Percentiles rank a stretch among this genome's conserved stretches.
phyloP scores from a whole-genome alignment of 805 yeast species.

The Pichia exigua region DNA sequence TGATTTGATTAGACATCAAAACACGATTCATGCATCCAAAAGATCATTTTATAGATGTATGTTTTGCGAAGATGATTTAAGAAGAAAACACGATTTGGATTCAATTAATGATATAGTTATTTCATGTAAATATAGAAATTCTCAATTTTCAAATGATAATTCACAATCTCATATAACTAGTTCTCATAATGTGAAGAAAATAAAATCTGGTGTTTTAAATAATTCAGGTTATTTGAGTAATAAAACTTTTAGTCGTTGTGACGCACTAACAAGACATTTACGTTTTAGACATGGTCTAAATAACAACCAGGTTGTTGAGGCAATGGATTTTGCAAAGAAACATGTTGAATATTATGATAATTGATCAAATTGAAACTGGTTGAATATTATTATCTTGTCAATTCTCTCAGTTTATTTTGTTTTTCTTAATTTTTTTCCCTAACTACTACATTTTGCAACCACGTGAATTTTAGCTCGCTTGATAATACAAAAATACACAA shows the following conservation, averaged over 20 bases:
- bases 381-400: no score
- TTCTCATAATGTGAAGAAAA: constrained; percentile 33
- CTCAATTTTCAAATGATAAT: constrained; percentile 23
- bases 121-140: constrained; percentile 20
- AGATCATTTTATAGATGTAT: constrained; percentile 81
- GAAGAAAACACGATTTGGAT: constrained; percentile 33
- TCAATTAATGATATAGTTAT: constrained; percentile 39
- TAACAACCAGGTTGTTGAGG: constrained; percentile 59
- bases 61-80: constrained; percentile 69
- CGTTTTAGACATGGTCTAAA: constrained; percentile 79
- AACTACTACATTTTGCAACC: no score
- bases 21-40: constrained; percentile 87
- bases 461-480: background rate
- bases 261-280: constrained; percentile 89
- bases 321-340: constrained; percentile 68
- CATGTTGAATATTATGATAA: constrained; percentile 53
- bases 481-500: background rate
- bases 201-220: constrained; percentile 19
- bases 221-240: constrained; percentile 25
- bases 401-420: background rate
- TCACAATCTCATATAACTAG: constrained; percentile 25
- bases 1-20: constrained; percentile 91
- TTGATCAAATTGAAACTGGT: background rate
- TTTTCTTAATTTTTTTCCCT: no score
- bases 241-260: constrained; percentile 87